Evolutionary conservation across 2,329 filamentous ascomycete species (phyloP).

Genomic region (Chaetomium strumarium): DNA sequence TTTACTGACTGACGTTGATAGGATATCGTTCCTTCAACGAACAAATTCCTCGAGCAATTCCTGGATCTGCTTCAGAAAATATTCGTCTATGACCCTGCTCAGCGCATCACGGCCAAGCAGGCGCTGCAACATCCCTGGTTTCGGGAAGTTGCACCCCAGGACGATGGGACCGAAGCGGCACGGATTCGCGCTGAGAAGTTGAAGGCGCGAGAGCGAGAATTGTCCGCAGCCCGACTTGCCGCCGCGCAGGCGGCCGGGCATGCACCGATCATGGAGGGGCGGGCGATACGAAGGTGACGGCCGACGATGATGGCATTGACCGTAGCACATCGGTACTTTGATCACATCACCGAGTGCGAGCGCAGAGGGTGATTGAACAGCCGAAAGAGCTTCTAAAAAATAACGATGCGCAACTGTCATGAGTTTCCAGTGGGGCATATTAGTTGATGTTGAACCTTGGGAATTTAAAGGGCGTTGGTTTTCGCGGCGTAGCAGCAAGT

Average conservation of each 20-base stretch:
- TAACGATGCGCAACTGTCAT: too few species aligned
- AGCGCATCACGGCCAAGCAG: slow-evolving; percentile 61
- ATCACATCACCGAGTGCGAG: too few species aligned
- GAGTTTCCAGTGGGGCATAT: too few species aligned
- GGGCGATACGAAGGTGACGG: slow-evolving; percentile 10
- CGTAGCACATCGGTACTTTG: too few species aligned
- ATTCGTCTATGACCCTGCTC: slow-evolving; percentile 60
- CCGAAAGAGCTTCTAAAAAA: too few species aligned
- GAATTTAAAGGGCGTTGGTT: slow-evolving; percentile 7
- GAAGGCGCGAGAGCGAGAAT: slow-evolving; percentile 36
- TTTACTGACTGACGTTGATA: slow-evolving; percentile 29
- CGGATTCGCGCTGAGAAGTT: slow-evolving; percentile 52
- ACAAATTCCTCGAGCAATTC: slow-evolving; percentile 55
- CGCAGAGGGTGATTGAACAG: too few species aligned
- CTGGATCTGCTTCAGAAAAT: slow-evolving; percentile 60
- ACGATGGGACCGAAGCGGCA: slow-evolving; percentile 63
- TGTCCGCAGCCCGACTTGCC: slow-evolving; percentile 17
- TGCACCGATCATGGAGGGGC: slow-evolving; percentile 17
- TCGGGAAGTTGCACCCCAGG: slow-evolving; percentile 54
- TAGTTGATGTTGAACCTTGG: too few species aligned
- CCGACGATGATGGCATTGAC: too few species aligned
- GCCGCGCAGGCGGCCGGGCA: slow-evolving; percentile 14
- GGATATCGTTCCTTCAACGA: slow-evolving; percentile 60
- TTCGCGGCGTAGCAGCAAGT: slow-evolving; percentile 1
- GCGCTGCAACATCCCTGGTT: slow-evolving; percentile 65